These are phyloP conservation scores for Cymodocea nodosa DNA, from an alignment of 116 monocot species.

Conservation along the genomic window DNA sequence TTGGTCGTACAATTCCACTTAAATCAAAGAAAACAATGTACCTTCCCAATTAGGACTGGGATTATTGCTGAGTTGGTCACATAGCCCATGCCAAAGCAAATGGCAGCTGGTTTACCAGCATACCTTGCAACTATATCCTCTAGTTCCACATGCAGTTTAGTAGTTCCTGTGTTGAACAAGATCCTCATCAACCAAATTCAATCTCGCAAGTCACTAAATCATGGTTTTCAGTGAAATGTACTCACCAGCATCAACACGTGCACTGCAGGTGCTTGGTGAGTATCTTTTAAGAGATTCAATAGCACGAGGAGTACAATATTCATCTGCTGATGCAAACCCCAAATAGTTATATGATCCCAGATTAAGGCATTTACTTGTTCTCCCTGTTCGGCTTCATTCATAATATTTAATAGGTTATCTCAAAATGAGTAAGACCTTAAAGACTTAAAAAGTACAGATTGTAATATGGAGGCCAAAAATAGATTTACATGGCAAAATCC, in stretches of 20 bases:
- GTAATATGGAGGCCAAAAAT: too few species aligned
- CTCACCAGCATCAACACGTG: slow-evolving; percentile 77
- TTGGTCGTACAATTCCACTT: too few species aligned
- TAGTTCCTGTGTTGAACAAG: slow-evolving; percentile 44
- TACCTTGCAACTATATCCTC: slow-evolving; percentile 78
- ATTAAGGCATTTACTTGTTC: slow-evolving; percentile 58
- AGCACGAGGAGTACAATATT: slow-evolving; percentile 90
- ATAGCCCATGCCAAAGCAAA: slow-evolving; percentile 97
- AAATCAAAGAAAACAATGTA: background rate
- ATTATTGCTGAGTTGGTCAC: slow-evolving; percentile 91
- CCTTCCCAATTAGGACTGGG: slow-evolving; percentile 77
- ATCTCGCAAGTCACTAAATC: too few species aligned
- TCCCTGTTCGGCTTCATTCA: slow-evolving; percentile 58
- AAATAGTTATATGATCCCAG: slow-evolving; percentile 97
- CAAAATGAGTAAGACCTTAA: background rate
- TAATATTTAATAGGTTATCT: background rate
- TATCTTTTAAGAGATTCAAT: slow-evolving; percentile 80
- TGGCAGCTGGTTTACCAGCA: slow-evolving; percentile 86
- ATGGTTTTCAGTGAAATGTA: background rate
- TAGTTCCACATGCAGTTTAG: slow-evolving; percentile 67
- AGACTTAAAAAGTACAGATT: background rate
- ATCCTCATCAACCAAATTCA: background rate
- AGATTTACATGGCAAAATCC: too few species aligned
- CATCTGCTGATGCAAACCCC: slow-evolving; percentile 93
- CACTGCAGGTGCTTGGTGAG: slow-evolving; percentile 88